Evolutionary conservation across 768 basidiomycete genomes (phyloP).

Genomic region (Suillus cothurnatus): DNA sequence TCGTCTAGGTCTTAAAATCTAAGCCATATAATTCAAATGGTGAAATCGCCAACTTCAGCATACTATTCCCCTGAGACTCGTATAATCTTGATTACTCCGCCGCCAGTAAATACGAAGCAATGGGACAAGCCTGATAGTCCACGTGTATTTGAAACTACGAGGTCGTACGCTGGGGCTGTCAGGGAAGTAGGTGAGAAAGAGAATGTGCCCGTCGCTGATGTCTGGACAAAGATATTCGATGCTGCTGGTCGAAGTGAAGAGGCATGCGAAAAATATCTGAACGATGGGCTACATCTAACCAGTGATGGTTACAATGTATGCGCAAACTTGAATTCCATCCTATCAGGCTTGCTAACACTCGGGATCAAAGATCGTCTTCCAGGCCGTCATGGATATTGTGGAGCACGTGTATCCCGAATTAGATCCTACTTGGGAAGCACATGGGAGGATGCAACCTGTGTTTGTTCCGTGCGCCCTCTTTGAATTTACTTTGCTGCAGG

Average conservation of each 20-base stretch:
- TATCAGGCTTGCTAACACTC: slow-evolving; percentile 5
- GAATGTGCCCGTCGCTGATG: slow-evolving; percentile 66
- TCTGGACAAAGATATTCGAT: slow-evolving; percentile 76
- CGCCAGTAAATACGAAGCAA: slow-evolving; percentile 73
- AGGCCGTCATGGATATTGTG: slow-evolving; percentile 61
- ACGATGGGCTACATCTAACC: slow-evolving; percentile 83
- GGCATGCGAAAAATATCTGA: slow-evolving; percentile 52
- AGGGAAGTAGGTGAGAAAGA: slow-evolving; percentile 57
- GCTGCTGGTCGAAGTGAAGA: slow-evolving; percentile 64
- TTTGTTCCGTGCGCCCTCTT: slow-evolving; percentile 59
- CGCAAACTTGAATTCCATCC: background rate
- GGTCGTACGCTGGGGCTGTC: slow-evolving; percentile 71
- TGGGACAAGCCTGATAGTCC: slow-evolving; percentile 36
- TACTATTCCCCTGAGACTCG: slow-evolving; percentile 72
- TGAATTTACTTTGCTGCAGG: background rate
- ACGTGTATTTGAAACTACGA: slow-evolving; percentile 63
- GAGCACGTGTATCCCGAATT: slow-evolving; percentile 63
- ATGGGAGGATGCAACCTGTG: slow-evolving; percentile 58
- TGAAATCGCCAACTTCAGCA: slow-evolving; percentile 61
- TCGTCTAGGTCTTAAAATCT: too few species aligned
- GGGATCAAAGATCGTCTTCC: slow-evolving; percentile 61
- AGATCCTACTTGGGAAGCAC: slow-evolving; percentile 13
- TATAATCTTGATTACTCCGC: slow-evolving; percentile 82
- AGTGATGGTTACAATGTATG: slow-evolving; percentile 73
- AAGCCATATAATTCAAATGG: slow-evolving; percentile 56